Evolutionary conservation across 768 basidiomycete genomes (phyloP).

Genomic region (Termitomyces sp.): DNA sequence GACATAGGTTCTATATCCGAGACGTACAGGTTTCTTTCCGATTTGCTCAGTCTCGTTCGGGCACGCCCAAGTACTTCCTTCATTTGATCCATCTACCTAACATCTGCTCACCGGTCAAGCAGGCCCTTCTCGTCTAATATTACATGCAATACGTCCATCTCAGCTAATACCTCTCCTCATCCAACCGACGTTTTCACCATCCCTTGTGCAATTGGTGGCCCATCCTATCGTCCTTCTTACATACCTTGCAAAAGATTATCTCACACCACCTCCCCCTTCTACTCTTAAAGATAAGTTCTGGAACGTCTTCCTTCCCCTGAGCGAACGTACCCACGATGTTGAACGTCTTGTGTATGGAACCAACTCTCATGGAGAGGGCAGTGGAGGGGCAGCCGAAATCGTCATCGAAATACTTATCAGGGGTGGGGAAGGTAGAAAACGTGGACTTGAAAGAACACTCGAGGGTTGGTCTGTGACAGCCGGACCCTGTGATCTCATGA

Average conservation of each 20-base stretch:
- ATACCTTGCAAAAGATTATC: slow-evolving; percentile 69
- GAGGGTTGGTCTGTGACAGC: slow-evolving; percentile 56
- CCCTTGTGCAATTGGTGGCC: slow-evolving; percentile 61
- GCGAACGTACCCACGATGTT: slow-evolving; percentile 58
- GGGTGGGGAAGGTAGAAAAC: slow-evolving; percentile 44
- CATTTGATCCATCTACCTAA: slow-evolving; percentile 1
- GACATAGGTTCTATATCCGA: slow-evolving; percentile 56
- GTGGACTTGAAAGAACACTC: slow-evolving; percentile 56
- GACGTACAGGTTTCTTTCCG: slow-evolving; percentile 50
- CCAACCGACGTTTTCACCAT: slow-evolving; percentile 62
- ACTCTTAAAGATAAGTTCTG: slow-evolving; percentile 73
- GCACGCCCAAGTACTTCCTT: slow-evolving; percentile 44
- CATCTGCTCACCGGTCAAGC: slow-evolving; percentile 1
- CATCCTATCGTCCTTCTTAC: slow-evolving; percentile 70
- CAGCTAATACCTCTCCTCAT: slow-evolving; percentile 54
- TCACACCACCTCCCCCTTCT: slow-evolving; percentile 67
- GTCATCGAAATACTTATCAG: slow-evolving; percentile 63
- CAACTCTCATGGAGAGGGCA: slow-evolving; percentile 42
- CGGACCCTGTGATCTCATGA: slow-evolving; percentile 45
- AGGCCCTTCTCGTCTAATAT: slow-evolving; percentile 58
- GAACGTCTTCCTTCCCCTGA: slow-evolving; percentile 70
- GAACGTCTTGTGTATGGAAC: slow-evolving; percentile 60
- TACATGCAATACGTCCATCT: slow-evolving; percentile 53
- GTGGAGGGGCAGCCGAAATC: slow-evolving; percentile 45
- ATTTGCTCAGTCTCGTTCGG: slow-evolving; percentile 43